Evolutionary conservation across 1,284 basidiomycete species (phyloP).

Genomic region (Tylopilus orsonianus): DNA sequence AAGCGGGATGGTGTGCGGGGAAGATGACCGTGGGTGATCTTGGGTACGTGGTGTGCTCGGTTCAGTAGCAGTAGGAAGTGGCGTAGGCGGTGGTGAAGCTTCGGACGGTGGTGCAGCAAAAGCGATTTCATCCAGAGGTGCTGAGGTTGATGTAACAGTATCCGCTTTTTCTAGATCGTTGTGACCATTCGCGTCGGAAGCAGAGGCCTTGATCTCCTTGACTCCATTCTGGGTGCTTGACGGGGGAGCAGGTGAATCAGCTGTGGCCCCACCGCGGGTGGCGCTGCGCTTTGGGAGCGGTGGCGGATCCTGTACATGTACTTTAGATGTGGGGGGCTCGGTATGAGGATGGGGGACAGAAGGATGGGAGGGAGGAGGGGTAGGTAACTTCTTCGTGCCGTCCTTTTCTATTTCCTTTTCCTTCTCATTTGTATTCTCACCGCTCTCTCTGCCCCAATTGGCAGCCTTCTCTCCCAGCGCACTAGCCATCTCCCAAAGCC

Average conservation of each 20-base stretch:
- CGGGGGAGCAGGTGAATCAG: slow-evolving; percentile 1
- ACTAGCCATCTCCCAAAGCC: slow-evolving; percentile 58
- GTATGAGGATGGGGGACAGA: slow-evolving; percentile 23
- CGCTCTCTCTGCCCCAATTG: slow-evolving; percentile 38
- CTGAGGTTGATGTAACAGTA: slow-evolving; percentile 1
- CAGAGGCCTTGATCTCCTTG: slow-evolving; percentile 1
- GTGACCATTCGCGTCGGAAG: not conserved
- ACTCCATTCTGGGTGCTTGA: not conserved
- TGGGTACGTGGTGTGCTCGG: not conserved
- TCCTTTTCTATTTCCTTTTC: slow-evolving; percentile 33
- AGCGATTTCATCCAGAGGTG: slow-evolving; percentile 18
- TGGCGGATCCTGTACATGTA: slow-evolving; percentile 21
- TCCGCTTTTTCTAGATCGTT: slow-evolving; percentile 11
- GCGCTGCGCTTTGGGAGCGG: slow-evolving; percentile 29
- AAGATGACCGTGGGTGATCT: slow-evolving; percentile 11
- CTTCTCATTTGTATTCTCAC: slow-evolving; percentile 32
- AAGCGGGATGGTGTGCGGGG: slow-evolving; percentile 24
- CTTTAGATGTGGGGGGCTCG: slow-evolving; percentile 17
- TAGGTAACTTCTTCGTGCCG: slow-evolving; percentile 28
- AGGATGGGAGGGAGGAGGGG: slow-evolving; percentile 44
- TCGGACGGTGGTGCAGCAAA: slow-evolving; percentile 9
- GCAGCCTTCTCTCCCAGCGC: slow-evolving; percentile 53
- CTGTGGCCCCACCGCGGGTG: not conserved
- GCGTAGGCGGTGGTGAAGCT: too few relatives aligned
- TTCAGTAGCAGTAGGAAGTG: slow-evolving; percentile 6